Evolutionary conservation across 441 rosid genomes (phyloP), one percentile per base, ranked within the genome.

Genomic region (Pelargonium cotyledonis): DNA sequence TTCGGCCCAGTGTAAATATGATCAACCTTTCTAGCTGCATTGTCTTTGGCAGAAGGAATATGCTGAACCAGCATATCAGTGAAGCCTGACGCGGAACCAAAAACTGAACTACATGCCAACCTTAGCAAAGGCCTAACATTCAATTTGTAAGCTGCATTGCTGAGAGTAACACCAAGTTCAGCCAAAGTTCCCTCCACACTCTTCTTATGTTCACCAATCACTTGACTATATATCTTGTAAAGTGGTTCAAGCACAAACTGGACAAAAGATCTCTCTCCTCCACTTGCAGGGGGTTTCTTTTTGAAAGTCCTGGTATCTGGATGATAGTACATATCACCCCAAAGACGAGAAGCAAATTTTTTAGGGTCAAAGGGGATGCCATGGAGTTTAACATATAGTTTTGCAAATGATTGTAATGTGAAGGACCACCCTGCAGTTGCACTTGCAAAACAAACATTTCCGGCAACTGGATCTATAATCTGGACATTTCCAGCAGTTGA

Each of bases 401-500:
- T 91, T 15, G 99, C 92, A 88, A 94, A 94, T 47, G 99, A 94
- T 6, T 91, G 99, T 85, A 94, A 81, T 68, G 99, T 89, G 85
- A 91, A 94, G 61, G 95, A 89, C 97, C 99, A 94, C 68, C 97
- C 99, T 0, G 99, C 97, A 21, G 86, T 85, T n/a, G 83, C 99
- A 87, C 95, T 78, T 23, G 99, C 95, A 82, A 94, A 94, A 76
- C 99, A 89, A 69, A 89, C 95, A 79, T 94, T 94, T 75, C 99
- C 97, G 68, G 89, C 91, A 65, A 73, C 82, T n/a, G 99, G 99
- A 77, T 94, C 97, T 75, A 94, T 86, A 43, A 84, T 79, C 67
- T 85, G 92, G 61, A 85, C 83, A 78, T 84, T 85, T 76, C 98
- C 97, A 77, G 96, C 96, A 70, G 92, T 87, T 11, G 93, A 85